Percentiles rank a stretch among this genome's conserved stretches.
Conservation (phyloP, 352 stramenopile genomes). For the Phytophthora pisi region DNA sequence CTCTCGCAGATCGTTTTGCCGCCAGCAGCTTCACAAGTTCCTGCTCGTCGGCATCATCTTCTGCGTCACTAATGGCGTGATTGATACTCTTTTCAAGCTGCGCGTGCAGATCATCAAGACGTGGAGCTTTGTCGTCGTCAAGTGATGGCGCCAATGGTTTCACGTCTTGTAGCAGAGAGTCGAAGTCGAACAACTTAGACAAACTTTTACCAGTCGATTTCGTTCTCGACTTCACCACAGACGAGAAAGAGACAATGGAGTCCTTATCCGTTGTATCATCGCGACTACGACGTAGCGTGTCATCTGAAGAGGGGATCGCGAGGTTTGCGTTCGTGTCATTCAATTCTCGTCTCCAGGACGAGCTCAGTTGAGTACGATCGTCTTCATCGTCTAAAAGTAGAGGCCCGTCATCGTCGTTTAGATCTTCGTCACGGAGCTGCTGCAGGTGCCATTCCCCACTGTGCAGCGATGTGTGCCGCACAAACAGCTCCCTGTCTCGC, state of each 20-base stretch:
- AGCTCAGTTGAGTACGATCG: constrained; percentile 22
- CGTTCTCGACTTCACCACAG: not conserved
- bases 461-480: constrained; percentile 46
- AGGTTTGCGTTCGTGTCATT: not conserved
- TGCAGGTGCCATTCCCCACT: constrained; percentile 42
- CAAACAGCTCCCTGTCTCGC: constrained; percentile 45
- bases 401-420: not conserved
- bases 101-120: not conserved
- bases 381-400: constrained; percentile 26
- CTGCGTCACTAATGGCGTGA: not conserved
- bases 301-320: not conserved
- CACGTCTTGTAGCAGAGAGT: constrained; percentile 46
- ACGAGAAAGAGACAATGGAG: constrained; percentile 43
- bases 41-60: constrained; percentile 24
- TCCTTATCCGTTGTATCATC: constrained; percentile 3
- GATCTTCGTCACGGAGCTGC: constrained; percentile 18
- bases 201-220: not conserved
- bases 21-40: constrained; percentile 38
- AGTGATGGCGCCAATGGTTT: constrained; percentile 1
- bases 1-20: constrained; percentile 37
- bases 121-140: not conserved
- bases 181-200: constrained; percentile 57
- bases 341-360: constrained; percentile 31
- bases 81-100: constrained; percentile 7
- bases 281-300: not conserved